A percentile compares a stretch with the other conserved stretches of the same genome.
These are phyloP conservation scores for Ligustrum vulgare DNA, from an alignment of 257 asterid species.

Conservation along the genomic window DNA sequence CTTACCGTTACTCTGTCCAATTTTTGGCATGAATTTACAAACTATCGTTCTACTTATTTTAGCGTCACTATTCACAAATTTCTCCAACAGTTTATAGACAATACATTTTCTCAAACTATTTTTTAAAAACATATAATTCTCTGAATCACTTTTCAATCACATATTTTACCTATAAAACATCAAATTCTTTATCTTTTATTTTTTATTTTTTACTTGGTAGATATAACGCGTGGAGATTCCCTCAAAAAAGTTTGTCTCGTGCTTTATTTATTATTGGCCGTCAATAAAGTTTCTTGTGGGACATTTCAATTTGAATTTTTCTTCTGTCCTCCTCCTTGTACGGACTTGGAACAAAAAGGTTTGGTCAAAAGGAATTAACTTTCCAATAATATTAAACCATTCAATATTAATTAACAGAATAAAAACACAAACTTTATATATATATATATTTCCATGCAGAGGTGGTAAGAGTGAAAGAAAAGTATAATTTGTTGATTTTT, in stretches of 20 bases:
- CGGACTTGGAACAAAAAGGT: slow-evolving; percentile 25
- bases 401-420: too few relatives aligned
- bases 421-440: slow-evolving; percentile 4
- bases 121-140: too few relatives aligned
- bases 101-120: too few relatives aligned
- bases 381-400: slow-evolving; percentile 27
- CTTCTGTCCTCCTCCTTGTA: neutral
- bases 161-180: too few relatives aligned
- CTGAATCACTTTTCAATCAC: too few relatives aligned
- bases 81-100: too few relatives aligned
- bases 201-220: too few relatives aligned
- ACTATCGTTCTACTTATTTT: too few relatives aligned
- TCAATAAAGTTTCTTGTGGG: slow-evolving; percentile 21
- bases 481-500: slow-evolving; percentile 10
- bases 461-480: slow-evolving; percentile 17
- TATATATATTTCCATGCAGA: slow-evolving; percentile 9
- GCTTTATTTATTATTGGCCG: slow-evolving; percentile 13
- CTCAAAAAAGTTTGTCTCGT: neutral
- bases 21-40: too few relatives aligned
- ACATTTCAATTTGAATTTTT: slow-evolving; percentile 15
- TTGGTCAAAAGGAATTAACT: slow-evolving; percentile 33
- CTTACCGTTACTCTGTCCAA: too few relatives aligned
- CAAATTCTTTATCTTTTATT: too few relatives aligned
- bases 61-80: too few relatives aligned
- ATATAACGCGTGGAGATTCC: neutral